These are phyloP conservation scores for Kokia cookei DNA, from an alignment of 441 rosid species.

Conservation along the genomic window DNA sequence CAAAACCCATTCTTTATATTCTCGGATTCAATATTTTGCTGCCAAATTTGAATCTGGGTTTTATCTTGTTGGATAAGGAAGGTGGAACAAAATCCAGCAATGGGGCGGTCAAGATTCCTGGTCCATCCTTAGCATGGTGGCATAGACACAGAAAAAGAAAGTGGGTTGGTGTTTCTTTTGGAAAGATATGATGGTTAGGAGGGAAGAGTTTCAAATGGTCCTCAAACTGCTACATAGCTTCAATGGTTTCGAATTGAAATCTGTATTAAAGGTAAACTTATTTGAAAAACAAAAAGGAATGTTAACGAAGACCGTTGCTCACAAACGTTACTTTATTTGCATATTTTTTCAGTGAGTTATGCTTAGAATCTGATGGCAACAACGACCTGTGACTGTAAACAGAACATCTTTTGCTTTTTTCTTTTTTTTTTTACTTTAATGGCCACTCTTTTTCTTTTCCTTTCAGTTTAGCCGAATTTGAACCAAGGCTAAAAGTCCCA, in stretches of 20 bases:
- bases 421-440: background rate
- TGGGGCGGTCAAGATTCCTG: constrained; percentile 10
- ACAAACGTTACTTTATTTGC: constrained; percentile 15
- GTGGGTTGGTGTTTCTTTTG: background rate
- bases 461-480: background rate
- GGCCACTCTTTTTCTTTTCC: constrained; percentile 6
- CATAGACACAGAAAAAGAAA: constrained; percentile 11
- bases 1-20: background rate
- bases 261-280: constrained; percentile 35
- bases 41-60: constrained; percentile 15
- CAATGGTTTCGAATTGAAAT: constrained; percentile 38
- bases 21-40: background rate
- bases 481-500: background rate
- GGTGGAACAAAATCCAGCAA: background rate
- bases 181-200: constrained; percentile 16
- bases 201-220: constrained; percentile 41
- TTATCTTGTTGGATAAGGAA: constrained; percentile 10
- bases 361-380: constrained; percentile 17
- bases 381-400: constrained; percentile 27
- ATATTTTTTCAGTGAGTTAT: constrained; percentile 21
- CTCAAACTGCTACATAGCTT: constrained; percentile 6
- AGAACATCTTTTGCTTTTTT: constrained; percentile 35
- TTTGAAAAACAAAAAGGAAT: constrained; percentile 5
- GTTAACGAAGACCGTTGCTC: constrained; percentile 38
- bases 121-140: background rate